phyloP scores from a whole-genome alignment of 257 asterid genomes.

The Solanum appendiculatum region DNA sequence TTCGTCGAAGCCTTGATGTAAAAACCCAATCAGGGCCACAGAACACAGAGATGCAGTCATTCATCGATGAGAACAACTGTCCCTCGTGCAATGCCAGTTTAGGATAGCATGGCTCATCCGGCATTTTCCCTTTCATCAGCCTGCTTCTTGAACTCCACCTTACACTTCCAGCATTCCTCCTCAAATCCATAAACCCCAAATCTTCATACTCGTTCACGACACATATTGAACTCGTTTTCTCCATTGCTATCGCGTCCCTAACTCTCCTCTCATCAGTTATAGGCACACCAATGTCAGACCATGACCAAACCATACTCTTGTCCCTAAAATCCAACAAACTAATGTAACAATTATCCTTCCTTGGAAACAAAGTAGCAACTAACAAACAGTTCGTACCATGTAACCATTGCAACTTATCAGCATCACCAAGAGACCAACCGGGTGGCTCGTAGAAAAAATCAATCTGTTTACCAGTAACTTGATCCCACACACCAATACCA shows the following conservation, averaged over 20 bases:
- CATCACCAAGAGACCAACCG: constrained; percentile 89
- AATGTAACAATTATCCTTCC: constrained; percentile 81
- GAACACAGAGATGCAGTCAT: constrained; percentile 71
- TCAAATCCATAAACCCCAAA: constrained; percentile 82
- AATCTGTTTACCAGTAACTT: constrained; percentile 60
- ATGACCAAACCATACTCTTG: constrained; percentile 81
- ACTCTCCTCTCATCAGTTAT: constrained; percentile 62
- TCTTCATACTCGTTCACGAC: constrained; percentile 93
- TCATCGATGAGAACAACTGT: constrained; percentile 82
- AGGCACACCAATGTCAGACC: constrained; percentile 61
- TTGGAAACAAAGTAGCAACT: constrained; percentile 82
- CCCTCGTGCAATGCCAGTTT: constrained; percentile 75
- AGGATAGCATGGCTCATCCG: constrained; percentile 83
- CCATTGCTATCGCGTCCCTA: constrained; percentile 87
- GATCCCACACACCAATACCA: constrained; percentile 95
- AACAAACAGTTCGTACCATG: constrained; percentile 55
- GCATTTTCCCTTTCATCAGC: constrained; percentile 79
- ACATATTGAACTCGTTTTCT: constrained; percentile 50
- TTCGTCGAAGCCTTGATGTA: constrained; percentile 63
- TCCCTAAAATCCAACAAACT: constrained; percentile 78
- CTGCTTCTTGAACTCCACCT: constrained; percentile 94
- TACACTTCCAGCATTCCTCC: constrained; percentile 43
- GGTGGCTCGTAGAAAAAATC: constrained; percentile 81
- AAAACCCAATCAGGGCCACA: constrained; percentile 82
- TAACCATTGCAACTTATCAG: constrained; percentile 82